A percentile compares a stretch with the other conserved stretches of the same genome.
Evolutionary conservation across 352 stramenopile species (phyloP).

Genomic region (Globisporangium mamillatum): DNA sequence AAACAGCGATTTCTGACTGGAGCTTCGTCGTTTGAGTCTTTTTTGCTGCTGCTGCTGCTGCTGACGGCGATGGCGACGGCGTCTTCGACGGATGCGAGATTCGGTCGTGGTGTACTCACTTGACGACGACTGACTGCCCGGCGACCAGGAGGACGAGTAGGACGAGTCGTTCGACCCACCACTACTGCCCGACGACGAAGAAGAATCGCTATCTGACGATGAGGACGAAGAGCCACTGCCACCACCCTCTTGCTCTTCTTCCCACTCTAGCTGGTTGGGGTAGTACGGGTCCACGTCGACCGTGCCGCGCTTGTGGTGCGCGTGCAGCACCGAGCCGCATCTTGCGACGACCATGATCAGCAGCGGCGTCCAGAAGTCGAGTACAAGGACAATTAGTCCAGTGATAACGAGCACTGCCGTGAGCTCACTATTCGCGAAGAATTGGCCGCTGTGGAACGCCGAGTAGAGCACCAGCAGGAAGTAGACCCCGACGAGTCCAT

Average conservation of each 20-base stretch:
- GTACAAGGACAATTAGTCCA: slow-evolving; percentile 41
- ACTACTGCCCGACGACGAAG: slow-evolving; percentile 9
- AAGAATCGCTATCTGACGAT: slow-evolving; percentile 10
- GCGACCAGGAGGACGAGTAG: slow-evolving; percentile 13
- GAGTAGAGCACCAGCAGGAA: slow-evolving; percentile 70
- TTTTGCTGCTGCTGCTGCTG: slow-evolving; percentile 11
- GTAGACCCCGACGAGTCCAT: slow-evolving; percentile 54
- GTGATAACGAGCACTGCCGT: slow-evolving; percentile 40
- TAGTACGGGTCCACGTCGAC: slow-evolving; percentile 61
- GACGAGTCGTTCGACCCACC: slow-evolving; percentile 16
- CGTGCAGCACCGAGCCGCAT: slow-evolving; percentile 46
- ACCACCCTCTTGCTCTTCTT: slow-evolving; percentile 32
- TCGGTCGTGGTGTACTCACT: slow-evolving; percentile 17
- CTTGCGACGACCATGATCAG: slow-evolving; percentile 66
- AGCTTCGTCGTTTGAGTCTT: not conserved
- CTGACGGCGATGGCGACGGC: not conserved
- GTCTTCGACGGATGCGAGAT: slow-evolving; percentile 9
- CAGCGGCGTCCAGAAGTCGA: slow-evolving; percentile 67
- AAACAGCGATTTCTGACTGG: slow-evolving; percentile 13
- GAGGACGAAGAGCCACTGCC: slow-evolving; percentile 6
- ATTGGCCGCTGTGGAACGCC: slow-evolving; percentile 54
- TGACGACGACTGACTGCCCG: slow-evolving; percentile 10
- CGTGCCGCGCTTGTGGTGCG: slow-evolving; percentile 53
- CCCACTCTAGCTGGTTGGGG: slow-evolving; percentile 66
- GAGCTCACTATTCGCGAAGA: slow-evolving; percentile 42